Percentiles rank a stretch among this genome's conserved stretches.
Evolutionary conservation across 2,329 filamentous ascomycete genomes (phyloP).

Genomic region (Clarireedia homoeocarpa): DNA sequence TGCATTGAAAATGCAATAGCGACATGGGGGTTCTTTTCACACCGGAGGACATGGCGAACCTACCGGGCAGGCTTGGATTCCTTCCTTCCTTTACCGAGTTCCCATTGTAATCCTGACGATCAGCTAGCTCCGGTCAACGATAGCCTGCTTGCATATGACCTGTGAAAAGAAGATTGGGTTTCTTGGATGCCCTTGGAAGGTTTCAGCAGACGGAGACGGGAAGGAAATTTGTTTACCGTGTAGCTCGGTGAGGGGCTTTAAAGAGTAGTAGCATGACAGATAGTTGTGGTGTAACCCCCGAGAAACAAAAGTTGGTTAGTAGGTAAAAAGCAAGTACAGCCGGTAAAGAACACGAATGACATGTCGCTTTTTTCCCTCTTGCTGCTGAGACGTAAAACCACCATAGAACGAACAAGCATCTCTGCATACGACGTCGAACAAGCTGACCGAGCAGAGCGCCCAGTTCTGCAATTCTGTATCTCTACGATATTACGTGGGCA

Average conservation of each 20-base stretch:
- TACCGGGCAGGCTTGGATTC: slow-evolving; percentile 10
- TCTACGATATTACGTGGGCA: slow-evolving; percentile 11
- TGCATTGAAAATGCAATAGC: slow-evolving; percentile 15
- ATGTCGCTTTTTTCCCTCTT: slow-evolving; percentile 6
- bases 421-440: slow-evolving; percentile 23
- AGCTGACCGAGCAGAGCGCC: slow-evolving; percentile 14
- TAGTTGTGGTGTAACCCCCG: slow-evolving; percentile 11
- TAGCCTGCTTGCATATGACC: slow-evolving; percentile 14
- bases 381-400: slow-evolving; percentile 5
- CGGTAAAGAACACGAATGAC: slow-evolving; percentile 10
- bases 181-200: slow-evolving; percentile 6
- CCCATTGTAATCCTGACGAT: slow-evolving; percentile 5
- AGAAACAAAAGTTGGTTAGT: slow-evolving; percentile 6
- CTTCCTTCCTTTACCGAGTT: slow-evolving; percentile 5
- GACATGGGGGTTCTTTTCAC: slow-evolving; percentile 8
- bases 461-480: slow-evolving; percentile 4
- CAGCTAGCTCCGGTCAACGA: slow-evolving; percentile 5
- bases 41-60: slow-evolving; percentile 7
- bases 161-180: slow-evolving; percentile 1
- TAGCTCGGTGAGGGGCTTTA: slow-evolving; percentile 15
- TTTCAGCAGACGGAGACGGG: slow-evolving; percentile 11
- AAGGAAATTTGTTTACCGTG: slow-evolving; percentile 4
- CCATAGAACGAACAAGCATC: slow-evolving; percentile 12
- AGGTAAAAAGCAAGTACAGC: slow-evolving; percentile 14
- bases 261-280: slow-evolving; percentile 16